A percentile compares a stretch with the other conserved stretches of the same genome.
Evolutionary conservation across 2,329 filamentous ascomycete species (phyloP).

Genomic region (Akanthomyces muscarius): DNA sequence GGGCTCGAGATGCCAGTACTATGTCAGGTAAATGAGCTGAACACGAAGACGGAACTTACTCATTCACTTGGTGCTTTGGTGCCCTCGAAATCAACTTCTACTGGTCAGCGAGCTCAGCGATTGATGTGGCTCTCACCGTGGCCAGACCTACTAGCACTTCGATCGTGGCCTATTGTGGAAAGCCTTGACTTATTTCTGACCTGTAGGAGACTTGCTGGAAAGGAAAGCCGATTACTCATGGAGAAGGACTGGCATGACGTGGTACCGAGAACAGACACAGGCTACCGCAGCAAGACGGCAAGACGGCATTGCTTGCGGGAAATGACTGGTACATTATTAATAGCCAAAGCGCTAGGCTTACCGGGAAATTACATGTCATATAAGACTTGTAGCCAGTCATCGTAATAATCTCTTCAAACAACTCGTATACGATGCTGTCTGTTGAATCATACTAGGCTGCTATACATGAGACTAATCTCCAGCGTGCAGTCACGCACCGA

Average conservation of each 20-base stretch:
- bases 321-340: neutral
- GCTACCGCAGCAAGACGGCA: neutral
- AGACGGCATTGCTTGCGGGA: neutral
- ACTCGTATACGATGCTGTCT: neutral
- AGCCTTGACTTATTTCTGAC: too few species aligned
- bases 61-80: too few species aligned
- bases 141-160: too few species aligned
- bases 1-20: too few species aligned
- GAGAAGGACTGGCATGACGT: neutral
- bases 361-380: neutral
- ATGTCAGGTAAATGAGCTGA: too few species aligned
- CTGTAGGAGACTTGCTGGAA: too few species aligned
- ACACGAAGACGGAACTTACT: too few species aligned
- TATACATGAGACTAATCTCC: slow-evolving; percentile 1
- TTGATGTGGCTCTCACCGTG: too few species aligned
- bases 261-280: neutral
- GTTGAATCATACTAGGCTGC: neutral
- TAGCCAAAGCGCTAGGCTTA: neutral
- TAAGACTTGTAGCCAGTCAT: neutral
- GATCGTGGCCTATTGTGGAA: too few species aligned
- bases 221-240: neutral
- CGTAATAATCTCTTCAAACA: neutral
- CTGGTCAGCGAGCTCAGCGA: too few species aligned
- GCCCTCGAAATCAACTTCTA: too few species aligned
- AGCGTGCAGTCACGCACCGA: slow-evolving; percentile 1